These are phyloP conservation scores for Candida coleopterorum DNA, from an alignment of 805 yeast species.

Conservation along the genomic window DNA sequence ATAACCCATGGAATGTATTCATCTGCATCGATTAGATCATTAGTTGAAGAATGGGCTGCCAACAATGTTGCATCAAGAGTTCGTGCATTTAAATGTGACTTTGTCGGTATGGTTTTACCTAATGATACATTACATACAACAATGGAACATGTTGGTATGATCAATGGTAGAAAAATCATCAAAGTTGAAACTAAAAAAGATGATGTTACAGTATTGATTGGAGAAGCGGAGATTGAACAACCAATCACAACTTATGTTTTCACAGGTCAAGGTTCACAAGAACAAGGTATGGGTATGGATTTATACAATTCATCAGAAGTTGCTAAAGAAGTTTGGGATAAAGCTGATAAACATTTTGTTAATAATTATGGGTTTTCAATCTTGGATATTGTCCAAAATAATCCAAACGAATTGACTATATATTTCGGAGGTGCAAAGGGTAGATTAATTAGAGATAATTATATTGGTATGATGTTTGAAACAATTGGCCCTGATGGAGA, in stretches of 20 bases:
- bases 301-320: constrained; percentile 85
- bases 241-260: constrained; percentile 95
- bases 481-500: constrained; percentile 82
- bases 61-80: constrained; percentile 94
- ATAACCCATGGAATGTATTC: constrained; percentile 99
- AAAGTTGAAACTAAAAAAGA: constrained; percentile 88
- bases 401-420: constrained; percentile 91
- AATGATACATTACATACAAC: constrained; percentile 83
- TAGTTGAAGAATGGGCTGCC: constrained; percentile 98
- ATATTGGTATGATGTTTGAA: constrained; percentile 96
- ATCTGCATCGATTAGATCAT: constrained; percentile 88
- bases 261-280: constrained; percentile 99
- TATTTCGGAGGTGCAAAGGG: constrained; percentile 99
- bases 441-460: constrained; percentile 89
- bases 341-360: constrained; percentile 91
- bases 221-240: constrained; percentile 99
- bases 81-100: constrained; percentile 84
- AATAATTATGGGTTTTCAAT: constrained; percentile 96
- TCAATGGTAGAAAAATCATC: constrained; percentile 96
- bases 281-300: constrained; percentile 99
- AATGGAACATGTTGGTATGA: constrained; percentile 96
- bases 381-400: constrained; percentile 88
- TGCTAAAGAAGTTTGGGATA: constrained; percentile 95
- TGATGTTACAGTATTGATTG: constrained; percentile 70
- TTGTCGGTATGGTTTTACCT: constrained; percentile 97